Evolutionary conservation across 2,329 filamentous ascomycete genomes (phyloP).

Genomic region (Acarospora socialis): DNA sequence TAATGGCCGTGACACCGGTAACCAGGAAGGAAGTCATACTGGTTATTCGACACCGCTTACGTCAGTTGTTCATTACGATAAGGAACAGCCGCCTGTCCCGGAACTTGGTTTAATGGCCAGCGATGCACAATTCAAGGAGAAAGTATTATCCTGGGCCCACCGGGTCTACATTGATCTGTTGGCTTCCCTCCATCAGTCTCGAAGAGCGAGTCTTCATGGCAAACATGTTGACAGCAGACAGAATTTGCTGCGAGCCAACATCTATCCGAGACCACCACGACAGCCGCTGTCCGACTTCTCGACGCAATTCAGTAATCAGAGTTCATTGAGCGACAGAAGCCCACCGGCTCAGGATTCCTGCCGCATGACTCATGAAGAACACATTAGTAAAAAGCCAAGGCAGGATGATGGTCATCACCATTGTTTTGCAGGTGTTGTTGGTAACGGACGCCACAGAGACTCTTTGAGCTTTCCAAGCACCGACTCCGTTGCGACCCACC

Average conservation of each 20-base stretch:
- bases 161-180: slow-evolving; percentile 58
- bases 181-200: slow-evolving; percentile 44
- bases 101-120: too few species aligned
- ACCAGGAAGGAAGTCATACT: too few species aligned
- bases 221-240: slow-evolving; percentile 29
- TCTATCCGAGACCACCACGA: slow-evolving; percentile 47
- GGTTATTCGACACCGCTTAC: too few species aligned
- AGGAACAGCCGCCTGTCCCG: too few species aligned
- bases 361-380: slow-evolving; percentile 16
- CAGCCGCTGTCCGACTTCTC: slow-evolving; percentile 40
- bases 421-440: too few species aligned
- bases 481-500: too few species aligned
- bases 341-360: slow-evolving; percentile 26
- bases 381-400: too few species aligned
- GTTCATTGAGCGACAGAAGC: slow-evolving; percentile 21
- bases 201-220: slow-evolving; percentile 31
- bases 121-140: slow-evolving; percentile 49
- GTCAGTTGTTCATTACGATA: too few species aligned
- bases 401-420: too few species aligned
- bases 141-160: slow-evolving; percentile 55
- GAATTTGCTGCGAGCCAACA: slow-evolving; percentile 38
- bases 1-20: too few species aligned
- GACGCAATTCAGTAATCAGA: slow-evolving; percentile 16
- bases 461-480: too few species aligned
- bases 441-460: too few species aligned